Conservation (phyloP, 2,329 filamentous ascomycete species). For the Penicillium sp. region DNA sequence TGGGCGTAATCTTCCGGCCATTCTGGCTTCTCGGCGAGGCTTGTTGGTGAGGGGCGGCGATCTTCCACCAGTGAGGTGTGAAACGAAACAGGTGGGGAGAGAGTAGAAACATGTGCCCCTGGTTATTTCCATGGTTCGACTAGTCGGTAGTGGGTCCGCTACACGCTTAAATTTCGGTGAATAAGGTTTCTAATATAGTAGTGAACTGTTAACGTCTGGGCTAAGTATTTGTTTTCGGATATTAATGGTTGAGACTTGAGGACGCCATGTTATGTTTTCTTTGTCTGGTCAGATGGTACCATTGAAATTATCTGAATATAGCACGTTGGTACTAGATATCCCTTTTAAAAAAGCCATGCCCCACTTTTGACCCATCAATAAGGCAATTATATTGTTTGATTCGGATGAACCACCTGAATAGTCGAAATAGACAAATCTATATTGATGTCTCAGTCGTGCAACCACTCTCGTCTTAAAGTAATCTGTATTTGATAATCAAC, state of each 20-base stretch:
- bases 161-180: neutral
- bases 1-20: neutral
- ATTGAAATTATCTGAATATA: neutral
- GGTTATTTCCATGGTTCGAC: neutral
- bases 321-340: neutral
- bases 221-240: too few relatives aligned
- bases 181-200: neutral
- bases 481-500: too few relatives aligned
- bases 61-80: constrained; percentile 5
- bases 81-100: constrained; percentile 2
- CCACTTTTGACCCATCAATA: neutral
- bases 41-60: neutral
- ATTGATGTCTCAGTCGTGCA: too few relatives aligned
- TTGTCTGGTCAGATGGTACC: too few relatives aligned
- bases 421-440: neutral
- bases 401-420: neutral
- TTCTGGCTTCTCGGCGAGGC: neutral
- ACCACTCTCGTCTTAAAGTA: too few relatives aligned
- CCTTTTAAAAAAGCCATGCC: neutral
- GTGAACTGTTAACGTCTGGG: too few relatives aligned
- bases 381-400: neutral
- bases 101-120: neutral
- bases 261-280: too few relatives aligned
- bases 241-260: too few relatives aligned
- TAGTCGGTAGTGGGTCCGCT: neutral